Percentiles rank a stretch among this genome's conserved stretches.
Evolutionary conservation across 805 yeast genomes (phyloP).

Genomic region (Zygoascus tannicola): DNA sequence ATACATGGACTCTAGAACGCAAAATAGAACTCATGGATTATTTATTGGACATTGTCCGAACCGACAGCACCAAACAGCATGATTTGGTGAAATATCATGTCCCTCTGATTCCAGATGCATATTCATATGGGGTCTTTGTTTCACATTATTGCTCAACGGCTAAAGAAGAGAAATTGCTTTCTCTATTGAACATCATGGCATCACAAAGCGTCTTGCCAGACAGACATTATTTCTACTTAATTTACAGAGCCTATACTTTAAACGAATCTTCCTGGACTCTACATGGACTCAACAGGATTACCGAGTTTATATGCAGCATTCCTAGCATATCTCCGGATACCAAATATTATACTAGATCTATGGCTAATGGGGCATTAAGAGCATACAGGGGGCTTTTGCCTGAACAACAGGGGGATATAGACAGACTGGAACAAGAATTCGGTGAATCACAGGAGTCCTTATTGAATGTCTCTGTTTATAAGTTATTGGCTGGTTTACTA

Average conservation of each 20-base stretch:
- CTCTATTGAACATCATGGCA: constrained; percentile 17
- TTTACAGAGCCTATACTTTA: constrained; percentile 6
- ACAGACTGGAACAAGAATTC: not conserved
- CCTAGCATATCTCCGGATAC: not conserved
- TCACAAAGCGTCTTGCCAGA: constrained; percentile 9
- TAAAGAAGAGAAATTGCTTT: not conserved
- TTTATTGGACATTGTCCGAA: constrained; percentile 6
- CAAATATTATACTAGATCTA: constrained; percentile 8
- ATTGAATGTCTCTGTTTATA: no score
- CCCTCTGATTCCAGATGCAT: constrained; percentile 1
- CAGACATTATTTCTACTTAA: constrained; percentile 9
- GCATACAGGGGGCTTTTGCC: constrained; percentile 7
- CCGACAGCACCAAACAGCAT: not conserved
- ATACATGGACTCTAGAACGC: constrained; percentile 9
- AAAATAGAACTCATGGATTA: constrained; percentile 14
- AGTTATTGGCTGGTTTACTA: no score
- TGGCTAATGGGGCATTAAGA: constrained; percentile 11
- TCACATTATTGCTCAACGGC: constrained; percentile 14
- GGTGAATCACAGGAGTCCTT: no score
- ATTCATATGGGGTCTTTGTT: constrained; percentile 17
- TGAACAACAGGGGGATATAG: not conserved
- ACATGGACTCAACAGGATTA: constrained; percentile 9
- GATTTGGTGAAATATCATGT: not conserved
- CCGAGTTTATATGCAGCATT: constrained; percentile 11
- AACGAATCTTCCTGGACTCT: constrained; percentile 7